phyloP scores from a whole-genome alignment of 352 stramenopile species.

The Globisporangium nodosum region DNA sequence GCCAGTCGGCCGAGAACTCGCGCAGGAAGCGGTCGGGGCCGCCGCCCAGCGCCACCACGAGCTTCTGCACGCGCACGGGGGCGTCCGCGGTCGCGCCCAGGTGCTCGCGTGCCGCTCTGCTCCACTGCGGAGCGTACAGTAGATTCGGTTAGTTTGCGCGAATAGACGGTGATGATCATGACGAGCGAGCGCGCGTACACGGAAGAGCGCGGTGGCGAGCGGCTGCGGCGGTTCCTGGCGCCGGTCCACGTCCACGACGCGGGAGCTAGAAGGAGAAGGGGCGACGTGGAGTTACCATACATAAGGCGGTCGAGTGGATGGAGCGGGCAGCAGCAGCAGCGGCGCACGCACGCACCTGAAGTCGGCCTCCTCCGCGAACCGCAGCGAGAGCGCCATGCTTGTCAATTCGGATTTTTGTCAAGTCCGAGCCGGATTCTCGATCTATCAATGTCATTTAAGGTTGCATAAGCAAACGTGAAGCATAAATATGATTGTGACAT shows the following conservation, averaged over 20 bases:
- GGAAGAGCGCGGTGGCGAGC: constrained; percentile 42
- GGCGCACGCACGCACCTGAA: constrained; percentile 31
- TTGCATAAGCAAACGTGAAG: too few species aligned
- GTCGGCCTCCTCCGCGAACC: constrained; percentile 43
- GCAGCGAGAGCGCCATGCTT: constrained; percentile 34
- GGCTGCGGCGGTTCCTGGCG: constrained; percentile 17
- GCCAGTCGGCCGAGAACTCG: constrained; percentile 39
- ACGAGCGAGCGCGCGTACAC: constrained; percentile 23
- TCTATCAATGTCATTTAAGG: too few species aligned
- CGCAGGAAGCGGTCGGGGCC: constrained; percentile 41
- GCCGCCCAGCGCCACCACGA: constrained; percentile 46
- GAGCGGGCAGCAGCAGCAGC: too few species aligned
- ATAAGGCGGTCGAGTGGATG: too few species aligned
- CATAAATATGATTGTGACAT: too few species aligned
- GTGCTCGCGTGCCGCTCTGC: constrained; percentile 23
- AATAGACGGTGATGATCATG: neutral
- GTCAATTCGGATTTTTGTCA: too few species aligned
- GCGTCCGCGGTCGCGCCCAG: constrained; percentile 2
- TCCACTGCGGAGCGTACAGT: constrained; percentile 30
- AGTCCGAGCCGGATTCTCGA: too few species aligned
- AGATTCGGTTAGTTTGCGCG: neutral
- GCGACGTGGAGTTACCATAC: too few species aligned
- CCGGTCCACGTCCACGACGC: constrained; percentile 28
- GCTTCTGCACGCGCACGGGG: constrained; percentile 20
- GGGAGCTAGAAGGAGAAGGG: constrained; percentile 26